Base-by-base conservation (phyloP, 768 basidiomycete species). In the Lentinus brumalis region DNA sequence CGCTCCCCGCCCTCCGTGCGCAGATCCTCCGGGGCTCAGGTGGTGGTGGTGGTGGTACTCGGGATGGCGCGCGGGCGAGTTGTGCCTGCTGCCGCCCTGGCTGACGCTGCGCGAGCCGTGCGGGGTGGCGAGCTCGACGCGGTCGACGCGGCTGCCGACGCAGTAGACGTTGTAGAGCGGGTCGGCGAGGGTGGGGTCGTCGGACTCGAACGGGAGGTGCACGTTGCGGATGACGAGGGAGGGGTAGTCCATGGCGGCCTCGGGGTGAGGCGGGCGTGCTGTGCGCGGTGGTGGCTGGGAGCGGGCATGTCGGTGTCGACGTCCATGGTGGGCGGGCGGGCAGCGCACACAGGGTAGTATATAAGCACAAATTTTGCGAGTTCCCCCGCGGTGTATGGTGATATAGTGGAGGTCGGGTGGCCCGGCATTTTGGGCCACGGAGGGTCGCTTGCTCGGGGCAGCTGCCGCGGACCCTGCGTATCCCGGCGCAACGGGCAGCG, bases 221-320 rank as follows among this genome's bases (percentile, higher is more conserved):
- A 68, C 69, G 54, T 64, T 68, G 40, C 60, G 52, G 57, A 68
- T 66, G 47, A 66, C 40, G 51, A 64, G 63, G 38, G 53, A 50
- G 30, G 62, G 57, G 57, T 63, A 47, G 49, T 63, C 62, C 16
- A 15, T 41, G 10, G 40, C 4, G 15, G 41, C 18, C 29, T 30
- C 26, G 21, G n/a, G 10, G n/a, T 26, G 44, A 10, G 44, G 45
- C 32, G 57, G 30, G 54, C n/a, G 60, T 35, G 56, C 18, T 4
- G 38, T 53, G 31, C 9, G 26, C 9, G 38, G 53, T 40, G 38
- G 7, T 55, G 53, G 50, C 45, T 57, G 61, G 42, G 57, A 45
- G 54, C 62, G 10, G 53, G 53, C 62, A 63, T 63, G 57, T 59
- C 57, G 57, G 50, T 14, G 62, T 63, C 62, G 57, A 56, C 53